Percentiles rank a stretch among this genome's conserved stretches.
Conservation (phyloP, 1,284 basidiomycete species). For the Lentinus polychrous region DNA sequence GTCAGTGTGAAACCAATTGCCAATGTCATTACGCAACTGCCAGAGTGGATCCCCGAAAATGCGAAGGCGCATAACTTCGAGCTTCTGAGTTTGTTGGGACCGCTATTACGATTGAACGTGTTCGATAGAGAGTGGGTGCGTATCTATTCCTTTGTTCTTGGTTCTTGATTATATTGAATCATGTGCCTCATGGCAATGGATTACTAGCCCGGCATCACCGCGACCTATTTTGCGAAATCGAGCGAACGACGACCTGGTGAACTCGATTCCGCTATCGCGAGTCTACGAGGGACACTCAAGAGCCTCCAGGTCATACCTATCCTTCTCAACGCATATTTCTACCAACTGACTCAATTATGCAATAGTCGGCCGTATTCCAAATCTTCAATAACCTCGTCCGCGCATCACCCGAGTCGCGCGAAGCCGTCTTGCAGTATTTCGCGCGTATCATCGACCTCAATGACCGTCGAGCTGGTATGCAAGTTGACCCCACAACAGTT, state of each 20-base stretch:
- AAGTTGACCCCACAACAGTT: slow-evolving; percentile 81
- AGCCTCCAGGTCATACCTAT: slow-evolving; percentile 60
- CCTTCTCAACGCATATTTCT: neutral
- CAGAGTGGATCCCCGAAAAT: slow-evolving; percentile 61
- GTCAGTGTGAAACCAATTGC: slow-evolving; percentile 83
- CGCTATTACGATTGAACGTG: slow-evolving; percentile 74
- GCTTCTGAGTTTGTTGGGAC: slow-evolving; percentile 66
- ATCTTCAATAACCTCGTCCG: slow-evolving; percentile 88
- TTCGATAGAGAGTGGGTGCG: slow-evolving; percentile 85
- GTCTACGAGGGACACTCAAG: slow-evolving; percentile 75
- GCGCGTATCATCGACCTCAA: slow-evolving; percentile 74
- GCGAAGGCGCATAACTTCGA: slow-evolving; percentile 61
- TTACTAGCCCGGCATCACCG: slow-evolving; percentile 75
- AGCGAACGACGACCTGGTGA: slow-evolving; percentile 70
- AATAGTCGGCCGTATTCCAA: slow-evolving; percentile 74
- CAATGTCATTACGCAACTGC: slow-evolving; percentile 64
- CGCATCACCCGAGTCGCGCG: slow-evolving; percentile 72
- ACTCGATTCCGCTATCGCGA: slow-evolving; percentile 79
- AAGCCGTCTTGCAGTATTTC: slow-evolving; percentile 84
- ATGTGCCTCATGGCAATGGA: neutral
- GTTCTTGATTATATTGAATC: neutral
- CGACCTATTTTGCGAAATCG: slow-evolving; percentile 80
- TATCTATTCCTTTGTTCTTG: slow-evolving; percentile 10
- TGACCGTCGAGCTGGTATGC: slow-evolving; percentile 83
- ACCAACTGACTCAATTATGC: neutral